Conservation (phyloP, 1,284 basidiomycete species). For the Hypsizygus ulmarius region DNA sequence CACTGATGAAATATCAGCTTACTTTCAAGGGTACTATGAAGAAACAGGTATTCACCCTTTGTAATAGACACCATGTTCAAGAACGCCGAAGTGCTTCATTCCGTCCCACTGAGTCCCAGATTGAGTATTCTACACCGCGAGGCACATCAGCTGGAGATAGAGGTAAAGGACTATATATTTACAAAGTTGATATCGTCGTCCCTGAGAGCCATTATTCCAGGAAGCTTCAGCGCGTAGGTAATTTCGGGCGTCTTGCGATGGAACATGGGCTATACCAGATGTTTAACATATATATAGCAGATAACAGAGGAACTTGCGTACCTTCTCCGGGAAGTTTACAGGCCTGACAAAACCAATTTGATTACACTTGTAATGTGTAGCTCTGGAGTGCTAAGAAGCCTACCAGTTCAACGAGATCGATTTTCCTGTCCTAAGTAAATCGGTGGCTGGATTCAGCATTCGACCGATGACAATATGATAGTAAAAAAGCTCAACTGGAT, state of each 20-base stretch:
- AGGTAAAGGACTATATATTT: slow-evolving; percentile 18
- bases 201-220: slow-evolving; percentile 30
- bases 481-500: slow-evolving; percentile 44
- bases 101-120: slow-evolving; percentile 76
- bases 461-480: neutral
- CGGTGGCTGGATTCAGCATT: neutral
- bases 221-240: slow-evolving; percentile 32
- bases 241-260: slow-evolving; percentile 51
- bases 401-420: slow-evolving; percentile 61
- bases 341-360: slow-evolving; percentile 42
- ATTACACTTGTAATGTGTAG: neutral
- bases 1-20: neutral
- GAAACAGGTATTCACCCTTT: slow-evolving; percentile 43
- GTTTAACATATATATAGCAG: neutral
- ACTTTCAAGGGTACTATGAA: neutral
- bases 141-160: neutral
- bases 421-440: slow-evolving; percentile 43
- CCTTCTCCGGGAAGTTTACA: slow-evolving; percentile 61
- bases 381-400: slow-evolving; percentile 16
- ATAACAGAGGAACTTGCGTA: slow-evolving; percentile 18
- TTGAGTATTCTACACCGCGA: slow-evolving; percentile 58
- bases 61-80: slow-evolving; percentile 55
- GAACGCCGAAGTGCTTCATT: slow-evolving; percentile 55
- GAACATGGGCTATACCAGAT: slow-evolving; percentile 47
- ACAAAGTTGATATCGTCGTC: slow-evolving; percentile 66